Base-by-base conservation (phyloP, 1,284 basidiomycete species). In the Austropuccinia psidii region DNA sequence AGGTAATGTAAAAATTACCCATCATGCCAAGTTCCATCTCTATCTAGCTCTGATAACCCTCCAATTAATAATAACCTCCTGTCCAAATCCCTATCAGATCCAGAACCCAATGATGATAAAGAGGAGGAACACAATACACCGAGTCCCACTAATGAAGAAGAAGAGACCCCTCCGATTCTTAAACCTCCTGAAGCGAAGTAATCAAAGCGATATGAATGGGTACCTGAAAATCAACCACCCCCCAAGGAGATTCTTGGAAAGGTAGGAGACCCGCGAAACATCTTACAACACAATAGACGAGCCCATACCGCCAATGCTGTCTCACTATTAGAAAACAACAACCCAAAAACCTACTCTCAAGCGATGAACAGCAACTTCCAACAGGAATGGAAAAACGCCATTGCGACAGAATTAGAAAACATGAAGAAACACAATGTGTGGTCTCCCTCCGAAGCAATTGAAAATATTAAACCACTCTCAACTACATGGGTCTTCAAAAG, bases 11-110 rank as follows among this genome's bases (percentile, higher is more conserved):
- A 8, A 31, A 6, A 27, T 31, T n/a, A 2, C 61, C 11, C 61
- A 45, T 49, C 41, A 65, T 65, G 61, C 49, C 21, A 65, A 29
- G 21, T 47, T 65, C n/a, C 13, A 65, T 49, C 19, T 49, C 61
- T 43, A 4, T n/a, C 39, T 60, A 2, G 29, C 15, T 9, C n/a
- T 61, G 17, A 61, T 4, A 39, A 39, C 2, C 19, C 49, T 8
- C n/a, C n/a, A 6, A 50, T 50, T 27, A 8, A n/a, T n/a, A n/a
- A 50, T 50, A n/a, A n/a, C n/a, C n/a, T n/a, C n/a, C n/a, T n/a
- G n/a, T n/a, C n/a, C n/a, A n/a, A n/a, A n/a, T n/a, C n/a, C n/a
- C n/a, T n/a, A n/a, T n/a, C n/a, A n/a, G n/a, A n/a, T n/a, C n/a
- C n/a, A n/a, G n/a, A n/a, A n/a, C n/a, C n/a, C n/a, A n/a, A n/a